phyloP scores from a whole-genome alignment of 495 filamentous ascomycete species.

The Penicillium daleae region DNA sequence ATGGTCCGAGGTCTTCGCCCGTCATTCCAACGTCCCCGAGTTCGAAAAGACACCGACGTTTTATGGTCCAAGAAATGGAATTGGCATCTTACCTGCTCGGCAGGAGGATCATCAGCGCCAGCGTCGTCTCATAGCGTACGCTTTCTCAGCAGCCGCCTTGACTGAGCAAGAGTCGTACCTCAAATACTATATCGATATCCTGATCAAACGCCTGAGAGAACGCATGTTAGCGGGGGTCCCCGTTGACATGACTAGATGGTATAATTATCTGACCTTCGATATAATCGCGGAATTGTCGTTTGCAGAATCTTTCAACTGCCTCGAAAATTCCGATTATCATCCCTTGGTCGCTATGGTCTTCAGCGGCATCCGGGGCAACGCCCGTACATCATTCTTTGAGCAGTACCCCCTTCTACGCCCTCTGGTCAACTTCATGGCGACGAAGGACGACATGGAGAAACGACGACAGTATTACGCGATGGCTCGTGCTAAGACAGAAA shows the following conservation, averaged over 20 bases:
- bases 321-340: slow-evolving; percentile 46
- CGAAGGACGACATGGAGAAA: neutral
- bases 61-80: slow-evolving; percentile 13
- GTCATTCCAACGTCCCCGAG: slow-evolving; percentile 36
- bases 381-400: slow-evolving; percentile 13
- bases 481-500: neutral
- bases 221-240: neutral
- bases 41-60: slow-evolving; percentile 12
- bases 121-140: slow-evolving; percentile 2
- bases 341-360: slow-evolving; percentile 41
- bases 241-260: neutral
- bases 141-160: neutral
- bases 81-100: slow-evolving; percentile 10
- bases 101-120: slow-evolving; percentile 12
- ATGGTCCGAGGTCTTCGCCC: neutral
- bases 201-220: neutral
- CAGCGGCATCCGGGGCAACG: slow-evolving; percentile 12
- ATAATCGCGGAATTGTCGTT: neutral
- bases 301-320: slow-evolving; percentile 26
- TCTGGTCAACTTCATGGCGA: neutral
- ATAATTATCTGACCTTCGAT: neutral
- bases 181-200: neutral
- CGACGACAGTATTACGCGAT: neutral
- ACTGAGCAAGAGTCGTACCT: neutral
- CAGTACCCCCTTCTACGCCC: slow-evolving; percentile 19